Conservation (phyloP, 2,329 filamentous ascomycete genomes). For the Microdochium trichocladiopsis region DNA sequence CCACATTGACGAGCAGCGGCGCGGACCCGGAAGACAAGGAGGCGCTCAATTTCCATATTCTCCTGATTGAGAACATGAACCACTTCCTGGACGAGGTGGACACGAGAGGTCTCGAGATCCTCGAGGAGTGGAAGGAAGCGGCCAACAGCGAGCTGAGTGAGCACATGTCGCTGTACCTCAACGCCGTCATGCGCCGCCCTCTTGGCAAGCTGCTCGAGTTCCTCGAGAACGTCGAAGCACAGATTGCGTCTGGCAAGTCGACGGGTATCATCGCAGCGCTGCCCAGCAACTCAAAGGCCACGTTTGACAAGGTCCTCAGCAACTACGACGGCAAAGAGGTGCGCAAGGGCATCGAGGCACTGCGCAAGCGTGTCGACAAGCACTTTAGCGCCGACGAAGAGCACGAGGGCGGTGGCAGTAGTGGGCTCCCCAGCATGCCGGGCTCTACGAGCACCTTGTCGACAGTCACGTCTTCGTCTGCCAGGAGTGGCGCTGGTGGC, state of each 20-base stretch:
- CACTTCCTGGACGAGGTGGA: constrained; percentile 93
- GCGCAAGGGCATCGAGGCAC: constrained; percentile 78
- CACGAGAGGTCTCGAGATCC: constrained; percentile 62
- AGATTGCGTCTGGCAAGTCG: constrained; percentile 52
- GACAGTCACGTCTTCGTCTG: neutral
- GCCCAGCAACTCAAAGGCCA: constrained; percentile 72
- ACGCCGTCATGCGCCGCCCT: constrained; percentile 80
- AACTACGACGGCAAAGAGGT: constrained; percentile 79
- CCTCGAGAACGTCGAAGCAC: constrained; percentile 78
- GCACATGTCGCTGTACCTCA: constrained; percentile 82
- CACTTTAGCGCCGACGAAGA: constrained; percentile 91
- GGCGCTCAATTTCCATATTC: constrained; percentile 92
- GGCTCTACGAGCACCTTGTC: neutral
- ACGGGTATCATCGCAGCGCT: constrained; percentile 64
- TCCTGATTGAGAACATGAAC: constrained; percentile 98
- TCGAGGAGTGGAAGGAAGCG: constrained; percentile 76
- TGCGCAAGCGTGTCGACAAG: constrained; percentile 91
- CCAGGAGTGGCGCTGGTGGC: neutral
- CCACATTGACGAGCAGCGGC: constrained; percentile 33
- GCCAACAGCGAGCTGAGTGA: constrained; percentile 74
- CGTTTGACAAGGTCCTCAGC: constrained; percentile 80
- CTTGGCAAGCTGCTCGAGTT: constrained; percentile 89
- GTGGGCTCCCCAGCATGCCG: neutral
- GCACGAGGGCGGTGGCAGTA: constrained; percentile 44
- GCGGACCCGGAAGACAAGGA: constrained; percentile 82